A percentile compares a stretch with the other conserved stretches of the same genome.
These are phyloP conservation scores for Talaromyces sp. DNA, from an alignment of 2,329 filamentous ascomycete species.

Conservation along the genomic window DNA sequence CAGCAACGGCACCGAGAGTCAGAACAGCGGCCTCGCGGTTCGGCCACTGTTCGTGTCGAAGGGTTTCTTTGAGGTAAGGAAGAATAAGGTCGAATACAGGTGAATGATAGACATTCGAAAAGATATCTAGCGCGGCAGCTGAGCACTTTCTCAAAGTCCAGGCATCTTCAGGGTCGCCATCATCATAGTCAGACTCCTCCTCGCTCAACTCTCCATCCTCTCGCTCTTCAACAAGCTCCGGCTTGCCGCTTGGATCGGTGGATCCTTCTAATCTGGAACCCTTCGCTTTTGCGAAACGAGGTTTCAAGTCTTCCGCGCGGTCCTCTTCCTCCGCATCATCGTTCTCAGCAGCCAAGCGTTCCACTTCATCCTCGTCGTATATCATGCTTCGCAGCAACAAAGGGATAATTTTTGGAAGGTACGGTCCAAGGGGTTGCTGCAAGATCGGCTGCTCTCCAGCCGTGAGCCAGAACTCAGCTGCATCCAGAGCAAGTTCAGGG, in stretches of 20 bases:
- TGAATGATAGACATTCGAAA: slow-evolving; percentile 83
- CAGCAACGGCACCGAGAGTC: slow-evolving; percentile 88
- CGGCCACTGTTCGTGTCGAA: slow-evolving; percentile 85
- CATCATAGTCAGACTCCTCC: slow-evolving; percentile 74
- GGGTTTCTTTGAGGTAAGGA: slow-evolving; percentile 85
- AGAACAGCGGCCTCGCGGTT: slow-evolving; percentile 91
- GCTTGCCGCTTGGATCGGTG: slow-evolving; percentile 39
- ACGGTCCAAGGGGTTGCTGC: slow-evolving; percentile 71
- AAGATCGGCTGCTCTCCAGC: slow-evolving; percentile 83
- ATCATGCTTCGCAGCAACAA: slow-evolving; percentile 93
- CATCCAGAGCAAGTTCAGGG: slow-evolving; percentile 85
- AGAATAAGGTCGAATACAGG: slow-evolving; percentile 88
- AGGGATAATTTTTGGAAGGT: slow-evolving; percentile 80
- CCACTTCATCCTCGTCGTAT: slow-evolving; percentile 90
- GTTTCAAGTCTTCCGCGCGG: slow-evolving; percentile 84
- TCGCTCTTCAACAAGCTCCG: slow-evolving; percentile 49
- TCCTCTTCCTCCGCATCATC: slow-evolving; percentile 92
- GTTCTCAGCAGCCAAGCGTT: slow-evolving; percentile 75
- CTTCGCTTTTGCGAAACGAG: slow-evolving; percentile 76
- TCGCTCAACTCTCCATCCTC: slow-evolving; percentile 78
- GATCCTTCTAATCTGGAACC: slow-evolving; percentile 56
- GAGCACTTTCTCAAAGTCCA: slow-evolving; percentile 98
- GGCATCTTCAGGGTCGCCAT: slow-evolving; percentile 75
- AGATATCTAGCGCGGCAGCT: slow-evolving; percentile 88
- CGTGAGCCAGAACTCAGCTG: slow-evolving; percentile 95